These are phyloP conservation scores for Zymoseptoria tritici DNA, from an alignment of 2,329 filamentous ascomycete genomes.

Conservation along the genomic window DNA sequence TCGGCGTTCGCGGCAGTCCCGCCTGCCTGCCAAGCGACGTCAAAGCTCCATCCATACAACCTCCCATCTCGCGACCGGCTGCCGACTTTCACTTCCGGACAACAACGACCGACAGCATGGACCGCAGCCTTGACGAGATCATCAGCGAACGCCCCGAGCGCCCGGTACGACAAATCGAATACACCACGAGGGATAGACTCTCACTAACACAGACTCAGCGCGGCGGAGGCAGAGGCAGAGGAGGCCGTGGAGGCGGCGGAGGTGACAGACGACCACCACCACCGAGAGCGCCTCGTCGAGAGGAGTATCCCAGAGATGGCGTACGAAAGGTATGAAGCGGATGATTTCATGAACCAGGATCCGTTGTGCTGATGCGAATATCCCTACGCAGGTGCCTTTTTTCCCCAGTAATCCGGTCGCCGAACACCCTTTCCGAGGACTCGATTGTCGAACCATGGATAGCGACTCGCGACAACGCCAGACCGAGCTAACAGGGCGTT, in stretches of 20 bases:
- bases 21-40: background rate
- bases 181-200: background rate
- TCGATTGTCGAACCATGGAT: constrained; percentile 15
- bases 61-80: background rate
- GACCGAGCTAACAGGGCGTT: constrained; percentile 32
- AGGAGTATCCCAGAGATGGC: constrained; percentile 67
- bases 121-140: constrained; percentile 58
- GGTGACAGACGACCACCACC: constrained; percentile 46
- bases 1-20: background rate
- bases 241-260: constrained; percentile 17
- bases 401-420: constrained; percentile 26
- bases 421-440: constrained; percentile 2
- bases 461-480: constrained; percentile 11
- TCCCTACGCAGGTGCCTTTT: constrained; percentile 33
- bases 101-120: constrained; percentile 39
- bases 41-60: background rate
- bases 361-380: constrained; percentile 3
- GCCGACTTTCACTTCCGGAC: background rate
- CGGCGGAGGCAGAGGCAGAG: constrained; percentile 16
- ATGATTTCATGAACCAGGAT: background rate
- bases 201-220: constrained; percentile 15
- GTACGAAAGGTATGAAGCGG: constrained; percentile 68
- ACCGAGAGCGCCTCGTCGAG: constrained; percentile 51
- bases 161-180: constrained; percentile 5
- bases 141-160: constrained; percentile 54